A percentile compares a stretch with the other conserved stretches of the same genome.
These are phyloP conservation scores for Buddleja alternifolia DNA, from an alignment of 257 asterid species.

Conservation along the genomic window DNA sequence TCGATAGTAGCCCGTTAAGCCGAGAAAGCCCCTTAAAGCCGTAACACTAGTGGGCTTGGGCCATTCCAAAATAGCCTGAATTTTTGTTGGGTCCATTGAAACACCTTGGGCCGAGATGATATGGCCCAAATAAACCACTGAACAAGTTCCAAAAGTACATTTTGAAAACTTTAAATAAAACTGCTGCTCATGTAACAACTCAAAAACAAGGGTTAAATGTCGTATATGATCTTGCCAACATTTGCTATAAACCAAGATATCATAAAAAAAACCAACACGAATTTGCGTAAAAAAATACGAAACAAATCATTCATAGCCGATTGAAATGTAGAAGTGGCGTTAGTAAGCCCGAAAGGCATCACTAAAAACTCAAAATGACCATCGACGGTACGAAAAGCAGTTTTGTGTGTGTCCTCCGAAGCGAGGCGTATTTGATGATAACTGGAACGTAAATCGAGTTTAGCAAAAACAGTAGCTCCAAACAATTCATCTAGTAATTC, in stretches of 20 bases:
- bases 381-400: background rate
- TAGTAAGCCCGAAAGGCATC: too few species aligned
- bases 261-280: background rate
- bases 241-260: background rate
- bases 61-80: background rate
- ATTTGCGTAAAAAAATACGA: background rate
- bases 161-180: background rate
- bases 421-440: background rate
- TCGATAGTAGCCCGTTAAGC: background rate
- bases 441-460: background rate
- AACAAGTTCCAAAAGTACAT: background rate
- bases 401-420: background rate
- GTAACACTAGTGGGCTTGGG: background rate
- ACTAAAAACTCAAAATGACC: background rate
- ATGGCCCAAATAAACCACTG: background rate
- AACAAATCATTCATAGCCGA: background rate
- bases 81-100: background rate
- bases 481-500: background rate
- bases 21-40: background rate
- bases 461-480: background rate
- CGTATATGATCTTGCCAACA: background rate
- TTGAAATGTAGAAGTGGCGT: conserved; percentile 9
- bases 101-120: background rate
- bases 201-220: background rate
- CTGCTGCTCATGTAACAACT: background rate